Evolutionary conservation across 2,329 filamentous ascomycete species (phyloP), one percentile per base, ranked within the genome.

Genomic region (Apiospora malaysiana): DNA sequence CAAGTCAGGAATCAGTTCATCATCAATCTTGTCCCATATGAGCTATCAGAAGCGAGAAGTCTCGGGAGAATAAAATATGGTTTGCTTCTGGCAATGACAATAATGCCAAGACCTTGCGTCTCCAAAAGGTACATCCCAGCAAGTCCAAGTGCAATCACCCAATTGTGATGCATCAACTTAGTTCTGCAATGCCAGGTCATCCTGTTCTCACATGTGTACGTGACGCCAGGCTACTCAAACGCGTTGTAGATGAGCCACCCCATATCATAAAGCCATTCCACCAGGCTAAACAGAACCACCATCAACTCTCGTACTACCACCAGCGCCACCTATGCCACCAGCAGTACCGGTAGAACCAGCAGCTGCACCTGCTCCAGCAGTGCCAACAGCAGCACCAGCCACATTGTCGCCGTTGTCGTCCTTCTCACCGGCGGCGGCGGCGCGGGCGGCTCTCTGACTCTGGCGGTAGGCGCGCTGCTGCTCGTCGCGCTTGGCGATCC

Each of bases 401-500:
- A 23, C 14, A 8, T 23, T 21, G 12, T 32, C 16, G 18, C 7
- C 37, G 18, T 9, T 16, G n/a, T 40, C 45, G 4, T 23, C 21
- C 4, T 47, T 49, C 43, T 42, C 27, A 14, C 68, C 71, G 42
- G 32, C 43, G 21, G 43, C 70, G 23, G 6, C 23, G 43, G 32
- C 43, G 27, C 43, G 51, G 32, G 65, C 59, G 6, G 51, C 65
- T 32, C 6, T 32, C 32, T 32, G 32, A 6, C 32, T 32, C 32
- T 32, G 3, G 32, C 32, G 32, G 6, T 32, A 4, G n/a, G 69
- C 68, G n/a, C 68, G 69, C 16, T 67, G 66, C 4, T 67, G 14
- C n/a, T 46, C 70, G 32, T 75, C 75, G 5, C 81, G 74, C 72
- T 82, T 70, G 18, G 70, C 73, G 68, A 77, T 68, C 21, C 77